These are phyloP conservation scores for Pinus albicaulis DNA, from an alignment of 75 land plant genomes.

Conservation along the genomic window DNA sequence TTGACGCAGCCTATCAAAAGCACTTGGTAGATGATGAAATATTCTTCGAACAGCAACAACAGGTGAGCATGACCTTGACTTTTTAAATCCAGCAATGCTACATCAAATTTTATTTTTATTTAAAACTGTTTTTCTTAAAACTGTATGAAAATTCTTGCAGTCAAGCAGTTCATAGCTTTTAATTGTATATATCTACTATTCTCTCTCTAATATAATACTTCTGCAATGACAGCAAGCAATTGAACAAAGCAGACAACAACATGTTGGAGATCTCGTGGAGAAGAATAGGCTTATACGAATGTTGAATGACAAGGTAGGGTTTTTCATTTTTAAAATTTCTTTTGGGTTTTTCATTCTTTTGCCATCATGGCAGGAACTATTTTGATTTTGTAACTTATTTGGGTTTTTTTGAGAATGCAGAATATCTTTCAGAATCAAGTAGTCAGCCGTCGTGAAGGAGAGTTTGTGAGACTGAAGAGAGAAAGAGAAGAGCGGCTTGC, in stretches of 20 bases:
- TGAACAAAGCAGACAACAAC: slow-evolving; percentile 80
- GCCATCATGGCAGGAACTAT: background rate
- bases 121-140: too few species aligned
- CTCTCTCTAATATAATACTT: background rate
- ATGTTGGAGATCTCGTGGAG: slow-evolving; percentile 78
- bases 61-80: slow-evolving; percentile 31
- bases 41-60: slow-evolving; percentile 73
- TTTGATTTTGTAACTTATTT: background rate
- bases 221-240: slow-evolving; percentile 62
- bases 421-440: slow-evolving; percentile 64
- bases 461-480: slow-evolving; percentile 45
- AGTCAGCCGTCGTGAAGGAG: slow-evolving; percentile 52
- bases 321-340: slow-evolving; percentile 2
- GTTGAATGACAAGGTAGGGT: slow-evolving; percentile 70
- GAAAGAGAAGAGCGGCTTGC: slow-evolving; percentile 72
- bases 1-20: slow-evolving; percentile 72
- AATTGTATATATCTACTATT: too few species aligned
- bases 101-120: too few species aligned
- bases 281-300: slow-evolving; percentile 74
- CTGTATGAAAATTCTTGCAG: too few species aligned
- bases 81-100: too few species aligned
- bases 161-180: too few species aligned
- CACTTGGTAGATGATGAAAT: slow-evolving; percentile 72
- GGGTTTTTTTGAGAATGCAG: slow-evolving; percentile 24
- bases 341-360: background rate